Evolutionary conservation across 106 monocot species (phyloP).

Genomic region (Dendrobium chrysotoxum): DNA sequence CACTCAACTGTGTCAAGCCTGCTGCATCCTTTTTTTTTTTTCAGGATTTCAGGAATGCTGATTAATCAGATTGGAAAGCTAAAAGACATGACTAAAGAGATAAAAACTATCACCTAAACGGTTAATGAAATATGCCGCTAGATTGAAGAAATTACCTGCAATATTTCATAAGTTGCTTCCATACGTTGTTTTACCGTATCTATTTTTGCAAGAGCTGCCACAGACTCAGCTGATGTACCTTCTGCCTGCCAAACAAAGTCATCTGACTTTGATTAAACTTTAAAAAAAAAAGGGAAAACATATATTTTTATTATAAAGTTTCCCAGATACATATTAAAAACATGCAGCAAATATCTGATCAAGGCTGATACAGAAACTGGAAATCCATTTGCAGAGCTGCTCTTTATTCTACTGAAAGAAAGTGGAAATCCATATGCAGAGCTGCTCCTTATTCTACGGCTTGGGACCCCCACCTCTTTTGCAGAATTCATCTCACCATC

Average conservation of each 20-base stretch:
- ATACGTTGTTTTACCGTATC: slow-evolving; percentile 87
- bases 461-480: too few species aligned
- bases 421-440: too few species aligned
- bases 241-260: slow-evolving; percentile 54
- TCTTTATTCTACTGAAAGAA: too few species aligned
- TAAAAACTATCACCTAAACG: not conserved
- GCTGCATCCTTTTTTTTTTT: slow-evolving; percentile 74
- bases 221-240: slow-evolving; percentile 77
- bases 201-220: slow-evolving; percentile 77
- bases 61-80: not conserved
- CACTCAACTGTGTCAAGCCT: slow-evolving; percentile 89
- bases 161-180: slow-evolving; percentile 91
- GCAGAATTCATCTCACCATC: too few species aligned
- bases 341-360: too few species aligned
- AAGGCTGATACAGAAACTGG: too few species aligned
- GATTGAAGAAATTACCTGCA: slow-evolving; percentile 58
- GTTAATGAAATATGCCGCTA: not conserved
- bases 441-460: too few species aligned
- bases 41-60: slow-evolving; percentile 6
- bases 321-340: not conserved
- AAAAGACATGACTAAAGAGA: not conserved
- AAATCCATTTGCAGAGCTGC: too few species aligned
- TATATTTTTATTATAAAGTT: not conserved
- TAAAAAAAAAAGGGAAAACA: not conserved
- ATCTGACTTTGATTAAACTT: not conserved